Percentiles rank a stretch among this genome's conserved stretches.
These are phyloP conservation scores for Penicillium sp. DNA, from an alignment of 2,329 filamentous ascomycete species.

Conservation along the genomic window DNA sequence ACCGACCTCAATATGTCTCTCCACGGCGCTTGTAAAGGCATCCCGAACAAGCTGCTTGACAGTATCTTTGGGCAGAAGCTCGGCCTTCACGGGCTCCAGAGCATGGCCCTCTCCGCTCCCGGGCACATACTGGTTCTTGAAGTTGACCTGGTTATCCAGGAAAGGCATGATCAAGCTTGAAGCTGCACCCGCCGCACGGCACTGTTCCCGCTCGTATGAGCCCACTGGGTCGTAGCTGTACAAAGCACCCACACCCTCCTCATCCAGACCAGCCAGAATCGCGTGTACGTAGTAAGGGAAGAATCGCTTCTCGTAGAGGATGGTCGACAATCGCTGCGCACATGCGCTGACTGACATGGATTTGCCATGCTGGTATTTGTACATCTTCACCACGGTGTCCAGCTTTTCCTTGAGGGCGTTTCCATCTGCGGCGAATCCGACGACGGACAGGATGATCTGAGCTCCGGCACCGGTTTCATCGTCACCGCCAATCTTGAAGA, in stretches of 20 bases:
- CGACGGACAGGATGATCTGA: conserved; percentile 86
- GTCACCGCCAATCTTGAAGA: conserved; percentile 95
- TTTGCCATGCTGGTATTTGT: conserved; percentile 97
- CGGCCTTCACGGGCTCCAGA: conserved; percentile 60
- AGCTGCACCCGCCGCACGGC: conserved; percentile 87
- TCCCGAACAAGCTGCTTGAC: conserved; percentile 91
- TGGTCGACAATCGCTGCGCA: conserved; percentile 90
- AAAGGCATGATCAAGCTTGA: conserved; percentile 98
- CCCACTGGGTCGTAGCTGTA: conserved; percentile 98
- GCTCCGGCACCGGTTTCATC: conserved; percentile 82
- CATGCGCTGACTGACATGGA: conserved; percentile 92
- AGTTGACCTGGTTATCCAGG: conserved; percentile 98
- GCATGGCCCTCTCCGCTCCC: conserved; percentile 82
- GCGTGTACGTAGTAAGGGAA: conserved; percentile 98
- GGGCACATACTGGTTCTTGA: conserved; percentile 97
- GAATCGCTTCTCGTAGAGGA: conserved; percentile 96
- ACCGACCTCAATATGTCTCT: conserved; percentile 98
- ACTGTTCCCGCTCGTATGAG: conserved; percentile 96
- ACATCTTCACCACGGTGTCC: conserved; percentile 96
- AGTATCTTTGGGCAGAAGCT: conserved; percentile 69
- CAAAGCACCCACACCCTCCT: conserved; percentile 88
- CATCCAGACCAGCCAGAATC: conserved; percentile 90
- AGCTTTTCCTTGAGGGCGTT: conserved; percentile 91
- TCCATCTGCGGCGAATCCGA: conserved; percentile 94
- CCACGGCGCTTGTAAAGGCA: conserved; percentile 95